Base-by-base conservation (phyloP, 108 stramenopile species). In the Skeletonema menzelii region DNA sequence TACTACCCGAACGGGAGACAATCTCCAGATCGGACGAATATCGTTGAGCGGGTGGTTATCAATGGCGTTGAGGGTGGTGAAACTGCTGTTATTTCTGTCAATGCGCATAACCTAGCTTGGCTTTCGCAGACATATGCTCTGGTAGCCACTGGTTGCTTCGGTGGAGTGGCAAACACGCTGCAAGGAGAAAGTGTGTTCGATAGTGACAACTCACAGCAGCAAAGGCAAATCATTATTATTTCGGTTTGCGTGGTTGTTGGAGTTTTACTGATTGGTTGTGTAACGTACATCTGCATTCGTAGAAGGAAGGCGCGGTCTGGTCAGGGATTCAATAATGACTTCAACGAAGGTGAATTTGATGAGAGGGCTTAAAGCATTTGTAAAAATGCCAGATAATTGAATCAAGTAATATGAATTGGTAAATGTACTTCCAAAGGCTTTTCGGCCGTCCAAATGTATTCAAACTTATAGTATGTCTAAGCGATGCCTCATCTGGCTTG, bases 1-100 rank as follows among this genome's bases (percentile, higher is more conserved):
- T 86, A 82, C 56, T 84, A 80, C 71, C 86, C 86, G 30, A 88
- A 90, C 47, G 72, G 74, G 8, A 15, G 67, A 27, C 28, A 58
- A 5, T 57, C 55, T 27, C 77, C 76, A 59, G 87, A 87, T 59
- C 55, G 63, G 12, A 46, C 55, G 10, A 87, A 87, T 46, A 87
- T 69, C 13, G 83, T 68, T 11, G 87, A 87, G 55, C 55, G 77
- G 32, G 70, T 87, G 46, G 38, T 69, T 2, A 72, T 86, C 31
- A 44, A 34, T 42, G 75, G 64, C 17, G 69, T 76, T 31, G 14
- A 40, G 11, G 35, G 73, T 44, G 63, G 63, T 17, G 76, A 73
- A 53, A 71, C 64, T 55, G 77, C 66, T 8, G 67, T 59, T 1
- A 65, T 74, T 31, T 59, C 63, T 12, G 82, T 82, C 37, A 58